A percentile compares a stretch with the other conserved stretches of the same genome.
Conservation (phyloP, 2,329 filamentous ascomycete genomes). For the Pyrenophora teres region DNA sequence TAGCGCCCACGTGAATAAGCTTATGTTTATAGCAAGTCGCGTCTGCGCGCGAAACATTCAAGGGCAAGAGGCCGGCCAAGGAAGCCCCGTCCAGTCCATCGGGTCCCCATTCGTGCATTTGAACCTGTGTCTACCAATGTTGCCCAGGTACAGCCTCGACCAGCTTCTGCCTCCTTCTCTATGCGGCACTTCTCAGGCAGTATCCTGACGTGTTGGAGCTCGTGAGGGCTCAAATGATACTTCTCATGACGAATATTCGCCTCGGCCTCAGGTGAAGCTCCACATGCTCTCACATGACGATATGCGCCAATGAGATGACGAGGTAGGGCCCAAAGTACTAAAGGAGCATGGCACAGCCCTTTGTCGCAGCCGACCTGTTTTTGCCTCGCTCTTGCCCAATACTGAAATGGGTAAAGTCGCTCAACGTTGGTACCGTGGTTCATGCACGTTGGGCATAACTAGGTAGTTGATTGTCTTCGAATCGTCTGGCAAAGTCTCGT, state of each 20-base stretch:
- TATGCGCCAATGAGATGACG: background rate
- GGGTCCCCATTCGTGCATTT: background rate
- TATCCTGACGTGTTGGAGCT: background rate
- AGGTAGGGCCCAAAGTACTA: background rate
- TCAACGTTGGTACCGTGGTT: too few species aligned
- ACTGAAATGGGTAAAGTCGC: background rate
- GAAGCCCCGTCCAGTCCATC: slow-evolving; percentile 5
- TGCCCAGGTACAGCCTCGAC: background rate
- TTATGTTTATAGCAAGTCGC: background rate
- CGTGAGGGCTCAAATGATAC: background rate
- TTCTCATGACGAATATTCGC: background rate
- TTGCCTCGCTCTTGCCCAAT: slow-evolving; percentile 1
- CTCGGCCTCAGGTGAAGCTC: background rate
- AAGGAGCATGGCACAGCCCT: background rate
- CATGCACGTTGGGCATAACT: too few species aligned
- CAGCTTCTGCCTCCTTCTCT: background rate
- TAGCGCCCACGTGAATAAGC: slow-evolving; percentile 16
- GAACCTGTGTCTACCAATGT: background rate
- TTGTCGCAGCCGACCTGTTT: background rate
- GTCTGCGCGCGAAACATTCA: background rate
- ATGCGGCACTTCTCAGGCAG: background rate
- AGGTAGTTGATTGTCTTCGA: too few species aligned
- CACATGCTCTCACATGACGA: background rate
- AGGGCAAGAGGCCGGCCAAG: slow-evolving; percentile 7
- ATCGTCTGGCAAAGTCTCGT: too few species aligned